phyloP scores from a whole-genome alignment of 2,329 filamentous ascomycete genomes.

The Aspergillus pseudoviridinutans region DNA sequence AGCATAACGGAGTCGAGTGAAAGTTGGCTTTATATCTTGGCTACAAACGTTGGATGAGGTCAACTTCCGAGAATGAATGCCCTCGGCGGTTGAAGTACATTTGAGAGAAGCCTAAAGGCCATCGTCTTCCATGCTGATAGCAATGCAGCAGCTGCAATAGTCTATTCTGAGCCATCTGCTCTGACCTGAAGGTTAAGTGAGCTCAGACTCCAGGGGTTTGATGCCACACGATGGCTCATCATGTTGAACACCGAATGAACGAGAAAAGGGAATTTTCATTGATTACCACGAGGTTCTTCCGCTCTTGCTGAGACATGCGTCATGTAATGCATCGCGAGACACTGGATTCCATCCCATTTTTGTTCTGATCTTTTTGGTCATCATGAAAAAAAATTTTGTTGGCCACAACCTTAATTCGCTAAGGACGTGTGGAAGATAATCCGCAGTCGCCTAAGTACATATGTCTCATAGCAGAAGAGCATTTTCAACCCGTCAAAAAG shows the following conservation, averaged over 20 bases:
- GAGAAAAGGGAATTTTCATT: conserved; percentile 3
- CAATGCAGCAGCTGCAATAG: neutral
- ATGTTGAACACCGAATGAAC: neutral
- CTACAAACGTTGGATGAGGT: neutral
- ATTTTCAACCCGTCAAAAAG: conserved; percentile 41
- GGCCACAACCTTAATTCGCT: conserved; percentile 40
- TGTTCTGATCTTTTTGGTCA: conserved; percentile 25
- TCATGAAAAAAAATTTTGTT: conserved; percentile 31
- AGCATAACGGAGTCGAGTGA: neutral
- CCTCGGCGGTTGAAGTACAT: no score
- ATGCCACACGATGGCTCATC: neutral
- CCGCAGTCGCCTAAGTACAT: conserved; percentile 41
- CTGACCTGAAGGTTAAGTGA: neutral
- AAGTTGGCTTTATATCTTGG: neutral
- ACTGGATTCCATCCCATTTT: conserved; percentile 23
- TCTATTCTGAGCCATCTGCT: neutral
- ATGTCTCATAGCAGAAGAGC: conserved; percentile 39
- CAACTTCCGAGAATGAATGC: neutral
- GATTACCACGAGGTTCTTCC: neutral
- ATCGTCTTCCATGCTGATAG: no score
- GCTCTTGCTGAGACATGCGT: conserved; percentile 1
- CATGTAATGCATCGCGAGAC: conserved; percentile 9
- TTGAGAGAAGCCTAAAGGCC: no score
- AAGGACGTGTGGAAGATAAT: conserved; percentile 36
- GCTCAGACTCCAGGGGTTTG: neutral